Evolutionary conservation across 306 rosid genomes (phyloP).

Genomic region (Trifolium fragiferum): DNA sequence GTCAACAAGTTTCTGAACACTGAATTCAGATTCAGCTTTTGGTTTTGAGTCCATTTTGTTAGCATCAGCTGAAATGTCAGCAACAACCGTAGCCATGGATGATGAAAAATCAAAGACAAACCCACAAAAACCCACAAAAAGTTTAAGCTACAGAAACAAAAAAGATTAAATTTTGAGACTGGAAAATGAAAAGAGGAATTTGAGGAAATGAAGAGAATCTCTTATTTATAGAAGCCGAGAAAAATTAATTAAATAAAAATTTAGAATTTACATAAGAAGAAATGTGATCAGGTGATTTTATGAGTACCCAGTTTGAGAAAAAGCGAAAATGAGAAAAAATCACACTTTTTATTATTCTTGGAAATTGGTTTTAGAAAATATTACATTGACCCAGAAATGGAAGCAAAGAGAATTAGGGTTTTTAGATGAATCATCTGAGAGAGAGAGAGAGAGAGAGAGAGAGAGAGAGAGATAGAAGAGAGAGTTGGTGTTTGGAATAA

Average conservation of each 20-base stretch:
- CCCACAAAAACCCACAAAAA: constrained; percentile 40
- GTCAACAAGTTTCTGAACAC: constrained; percentile 87
- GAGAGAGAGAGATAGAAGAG: neutral
- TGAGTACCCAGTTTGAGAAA: constrained; percentile 4
- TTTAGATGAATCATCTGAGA: constrained; percentile 45
- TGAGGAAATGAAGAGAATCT: constrained; percentile 39
- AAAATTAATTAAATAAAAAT: constrained; percentile 11
- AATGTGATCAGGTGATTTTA: constrained; percentile 40
- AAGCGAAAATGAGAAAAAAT: constrained; percentile 22
- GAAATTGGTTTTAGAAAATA: constrained; percentile 18
- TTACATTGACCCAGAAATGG: constrained; percentile 17
- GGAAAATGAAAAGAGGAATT: neutral
- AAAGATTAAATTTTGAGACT: neutral
- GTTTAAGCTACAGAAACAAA: constrained; percentile 28
- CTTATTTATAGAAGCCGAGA: neutral
- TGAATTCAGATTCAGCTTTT: constrained; percentile 69
- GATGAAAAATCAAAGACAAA: constrained; percentile 46
- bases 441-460: constrained; percentile 38
- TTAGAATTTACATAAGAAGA: constrained; percentile 37
- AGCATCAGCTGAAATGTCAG: constrained; percentile 81
- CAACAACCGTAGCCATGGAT: constrained; percentile 92
- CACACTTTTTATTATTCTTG: neutral
- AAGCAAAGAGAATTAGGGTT: constrained; percentile 50
- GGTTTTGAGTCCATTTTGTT: constrained; percentile 71
- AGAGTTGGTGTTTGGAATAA: constrained; percentile 42